Evolutionary conservation across 2,329 filamentous ascomycete genomes (phyloP).

Genomic region (Ophiocordyceps camponoti-floridani): DNA sequence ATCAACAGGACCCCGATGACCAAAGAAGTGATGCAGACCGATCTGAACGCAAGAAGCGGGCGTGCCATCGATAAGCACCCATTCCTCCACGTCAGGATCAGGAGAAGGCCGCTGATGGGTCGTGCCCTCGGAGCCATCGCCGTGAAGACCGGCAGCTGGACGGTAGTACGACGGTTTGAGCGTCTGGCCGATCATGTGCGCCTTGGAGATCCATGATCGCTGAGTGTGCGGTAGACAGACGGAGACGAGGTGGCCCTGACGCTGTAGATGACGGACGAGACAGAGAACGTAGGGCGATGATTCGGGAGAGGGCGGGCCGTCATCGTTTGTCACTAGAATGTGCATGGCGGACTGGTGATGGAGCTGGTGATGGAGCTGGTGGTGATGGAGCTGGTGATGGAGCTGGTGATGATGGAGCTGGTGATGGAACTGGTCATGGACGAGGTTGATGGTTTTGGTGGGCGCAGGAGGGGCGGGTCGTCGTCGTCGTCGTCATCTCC

Average conservation of each 20-base stretch:
- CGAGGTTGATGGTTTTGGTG: not conserved
- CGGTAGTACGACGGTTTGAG: conserved; percentile 75
- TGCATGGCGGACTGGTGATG: conserved; percentile 30
- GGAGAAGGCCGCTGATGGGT: conserved; percentile 40
- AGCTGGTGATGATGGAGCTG: not conserved
- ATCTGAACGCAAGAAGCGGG: conserved; percentile 71
- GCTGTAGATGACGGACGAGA: conserved; percentile 51
- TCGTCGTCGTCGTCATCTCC: too few species aligned
- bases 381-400: not conserved
- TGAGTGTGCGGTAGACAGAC: conserved; percentile 84
- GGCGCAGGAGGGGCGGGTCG: not conserved
- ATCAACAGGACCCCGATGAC: conserved; percentile 53
- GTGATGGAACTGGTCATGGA: not conserved
- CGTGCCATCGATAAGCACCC: conserved; percentile 67
- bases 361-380: not conserved
- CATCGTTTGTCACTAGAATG: conserved; percentile 58
- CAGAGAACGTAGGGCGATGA: conserved; percentile 69
- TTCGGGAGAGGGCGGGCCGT: conserved; percentile 60
- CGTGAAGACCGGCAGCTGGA: conserved; percentile 24
- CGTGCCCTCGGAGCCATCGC: conserved; percentile 38
- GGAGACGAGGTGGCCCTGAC: conserved; percentile 69
- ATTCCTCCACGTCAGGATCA: conserved; percentile 47
- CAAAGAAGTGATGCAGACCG: conserved; percentile 63
- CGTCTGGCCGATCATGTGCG: conserved; percentile 82
- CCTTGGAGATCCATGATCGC: conserved; percentile 96